phyloP scores from a whole-genome alignment of 768 basidiomycete genomes.

The Leccinum obscurum region DNA sequence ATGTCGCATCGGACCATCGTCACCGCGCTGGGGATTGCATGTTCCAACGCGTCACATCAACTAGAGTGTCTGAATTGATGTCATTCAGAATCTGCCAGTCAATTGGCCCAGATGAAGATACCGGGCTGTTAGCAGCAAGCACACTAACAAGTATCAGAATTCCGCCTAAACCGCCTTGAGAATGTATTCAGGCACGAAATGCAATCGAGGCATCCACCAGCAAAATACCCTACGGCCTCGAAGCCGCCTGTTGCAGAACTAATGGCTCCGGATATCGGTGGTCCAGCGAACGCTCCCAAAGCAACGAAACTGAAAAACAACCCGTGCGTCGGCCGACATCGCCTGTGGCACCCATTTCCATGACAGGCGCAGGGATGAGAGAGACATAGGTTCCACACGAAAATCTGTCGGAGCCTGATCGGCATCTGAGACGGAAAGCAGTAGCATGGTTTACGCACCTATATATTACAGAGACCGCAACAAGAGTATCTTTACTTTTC shows the following conservation, averaged over 20 bases:
- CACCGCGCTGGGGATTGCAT: too few species aligned
- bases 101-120: conserved; percentile 40
- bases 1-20: too few species aligned
- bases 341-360: conserved; percentile 9
- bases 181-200: too few species aligned
- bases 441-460: conserved; percentile 44
- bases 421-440: background rate
- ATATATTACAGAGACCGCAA: conserved; percentile 59
- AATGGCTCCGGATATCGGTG: conserved; percentile 75
- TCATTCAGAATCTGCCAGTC: conserved; percentile 42
- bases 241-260: conserved; percentile 51
- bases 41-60: too few species aligned
- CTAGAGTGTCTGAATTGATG: background rate
- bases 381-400: conserved; percentile 62
- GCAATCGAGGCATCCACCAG: conserved; percentile 27
- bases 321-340: conserved; percentile 65
- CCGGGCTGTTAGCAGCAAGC: conserved; percentile 41
- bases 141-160: conserved; percentile 44
- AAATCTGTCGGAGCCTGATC: conserved; percentile 40
- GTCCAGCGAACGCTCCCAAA: conserved; percentile 63
- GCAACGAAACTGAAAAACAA: conserved; percentile 63
- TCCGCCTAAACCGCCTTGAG: conserved; percentile 27
- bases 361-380: conserved; percentile 24
- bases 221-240: conserved; percentile 38
- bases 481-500: conserved; percentile 38